Evolutionary conservation across 495 filamentous ascomycete genomes (phyloP), one percentile per base, ranked within the genome.

Genomic region (Penicillium simplicissimum): DNA sequence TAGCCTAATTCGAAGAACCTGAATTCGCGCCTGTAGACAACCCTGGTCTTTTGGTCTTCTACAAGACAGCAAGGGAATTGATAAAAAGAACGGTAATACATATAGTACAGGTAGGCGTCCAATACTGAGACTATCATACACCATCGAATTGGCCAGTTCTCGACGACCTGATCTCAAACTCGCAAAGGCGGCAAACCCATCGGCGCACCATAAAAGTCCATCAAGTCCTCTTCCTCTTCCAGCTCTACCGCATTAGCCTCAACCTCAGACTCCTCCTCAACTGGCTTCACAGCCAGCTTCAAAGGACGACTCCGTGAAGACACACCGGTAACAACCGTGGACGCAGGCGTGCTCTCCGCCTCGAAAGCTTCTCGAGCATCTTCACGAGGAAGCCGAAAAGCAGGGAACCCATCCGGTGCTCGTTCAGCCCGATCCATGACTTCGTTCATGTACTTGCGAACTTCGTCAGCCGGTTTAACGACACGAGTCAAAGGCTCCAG

Each of bases 381-480:
- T 31, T 81, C 81, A 28, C 76, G 75, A 1, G 88, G 88, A 9
- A 92, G 72, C 52, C 85, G 82, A 76, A 88, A 85, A 7, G 88
- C 88, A 3, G 90, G 76, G 19, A 88, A 79, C 0, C 89, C 81
- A 60, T 88, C 89, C 35, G 88, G 87, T 4, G 87, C 87, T 49
- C 88, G 82, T 33, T 88, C 88, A 61, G 86, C 85, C 5, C 83
- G 85, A 56, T 89, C 86, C 88, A 92, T 91, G n/a, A 92, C 74
- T 47, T 90, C 86, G 60, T 92, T 87, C 90, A 93, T 96, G 60
- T 93, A 92, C 61, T 85, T 85, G 60, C 82, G 80, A 19, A 93
- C 92, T 68, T 94, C 91, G 0, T 92, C 89, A 33, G 82, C 76
- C 14, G 90, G 89, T 45, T 88, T 89, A 21, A 96, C 90, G n/a